phyloP scores from a whole-genome alignment of 176 grass and related monocot genomes.

The Pontederia crassipes region DNA sequence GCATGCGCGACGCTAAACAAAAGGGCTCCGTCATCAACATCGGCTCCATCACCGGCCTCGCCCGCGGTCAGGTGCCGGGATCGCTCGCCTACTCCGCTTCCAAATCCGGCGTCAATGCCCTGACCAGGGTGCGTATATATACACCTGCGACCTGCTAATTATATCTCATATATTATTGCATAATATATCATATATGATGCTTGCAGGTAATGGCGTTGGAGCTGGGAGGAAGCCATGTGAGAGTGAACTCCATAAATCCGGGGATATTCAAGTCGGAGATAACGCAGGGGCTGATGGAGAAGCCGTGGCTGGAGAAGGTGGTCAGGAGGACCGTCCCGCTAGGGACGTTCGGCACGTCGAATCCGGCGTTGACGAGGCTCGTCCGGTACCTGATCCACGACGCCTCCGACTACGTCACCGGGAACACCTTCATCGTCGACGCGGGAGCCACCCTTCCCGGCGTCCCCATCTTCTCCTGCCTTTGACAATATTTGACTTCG shows the following conservation, averaged over 20 bases:
- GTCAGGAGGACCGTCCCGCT: background rate
- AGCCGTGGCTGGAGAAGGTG: conserved; percentile 17
- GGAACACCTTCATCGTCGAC: conserved; percentile 2
- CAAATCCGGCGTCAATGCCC: conserved; percentile 23
- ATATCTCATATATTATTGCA: background rate
- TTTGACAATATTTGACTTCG: background rate
- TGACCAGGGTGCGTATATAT: conserved; percentile 20
- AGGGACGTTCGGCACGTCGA: background rate
- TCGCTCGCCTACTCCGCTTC: conserved; percentile 27
- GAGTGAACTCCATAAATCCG: conserved; percentile 28
- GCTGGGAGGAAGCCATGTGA: conserved; percentile 24
- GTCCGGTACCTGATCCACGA: background rate
- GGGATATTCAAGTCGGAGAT: conserved; percentile 37
- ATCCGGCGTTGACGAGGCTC: background rate
- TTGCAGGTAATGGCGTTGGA: conserved; percentile 32
- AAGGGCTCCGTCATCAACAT: conserved; percentile 39
- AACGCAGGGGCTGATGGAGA: conserved; percentile 19
- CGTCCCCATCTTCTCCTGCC: conserved; percentile 3
- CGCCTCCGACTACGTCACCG: background rate
- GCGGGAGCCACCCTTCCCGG: conserved; percentile 2
- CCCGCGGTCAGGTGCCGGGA: conserved; percentile 32
- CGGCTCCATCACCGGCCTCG: conserved; percentile 19
- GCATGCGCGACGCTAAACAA: conserved; percentile 30
- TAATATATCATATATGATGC: background rate
- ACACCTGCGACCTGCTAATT: background rate